Base-by-base conservation (phyloP, 116 monocot genomes). In the Phalaenopsis hybrid region DNA sequence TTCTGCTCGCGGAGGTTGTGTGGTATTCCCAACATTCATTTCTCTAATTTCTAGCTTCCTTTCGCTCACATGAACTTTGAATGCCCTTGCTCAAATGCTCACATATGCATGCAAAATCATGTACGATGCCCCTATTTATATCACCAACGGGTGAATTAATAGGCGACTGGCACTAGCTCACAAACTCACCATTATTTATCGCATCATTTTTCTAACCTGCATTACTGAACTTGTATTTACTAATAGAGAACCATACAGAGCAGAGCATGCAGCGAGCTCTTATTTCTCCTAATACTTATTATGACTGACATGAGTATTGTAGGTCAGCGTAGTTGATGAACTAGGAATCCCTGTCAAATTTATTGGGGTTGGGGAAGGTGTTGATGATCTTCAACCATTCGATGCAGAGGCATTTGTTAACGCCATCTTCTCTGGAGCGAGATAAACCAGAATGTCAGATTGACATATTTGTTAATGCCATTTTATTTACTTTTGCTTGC, bases 321-420 rank as follows among this genome's bases (percentile, higher is more conserved):
- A 97, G 97, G 97, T 94, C 43, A 94, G 97, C 83, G 97, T 97
- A 57, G 97, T 97, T 1, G 97, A 97, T 81, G 97, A 97, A 81
- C 89, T 97, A 65, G 91, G 97, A 21, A 97, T 97, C 37, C 97
- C 97, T 9, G 91, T 97, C 17, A 97, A 97, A 83, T 97, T 97
- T 90, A 89, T 97, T 10, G 97, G 97, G 65, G 92, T 97, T 46
- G 97, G 97, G 37, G 97, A 97, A 89, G 85, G 91, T n/a, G 75
- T 91, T 59, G 97, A 97, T 79, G 97, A 97, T 58, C 93, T 97
- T 25, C 97, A 97, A 74, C 97, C 97, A 43, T 97, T 97, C 79
- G 97, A 97, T 79, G 90, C 97, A 0, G 94, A 92, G 81, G 88
- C 91, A 51, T 97, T 97, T 88, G 97, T 97, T 51, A 81, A 93